Evolutionary conservation across 257 asterid species (phyloP).

Genomic region (Salvia rosmarinus): DNA sequence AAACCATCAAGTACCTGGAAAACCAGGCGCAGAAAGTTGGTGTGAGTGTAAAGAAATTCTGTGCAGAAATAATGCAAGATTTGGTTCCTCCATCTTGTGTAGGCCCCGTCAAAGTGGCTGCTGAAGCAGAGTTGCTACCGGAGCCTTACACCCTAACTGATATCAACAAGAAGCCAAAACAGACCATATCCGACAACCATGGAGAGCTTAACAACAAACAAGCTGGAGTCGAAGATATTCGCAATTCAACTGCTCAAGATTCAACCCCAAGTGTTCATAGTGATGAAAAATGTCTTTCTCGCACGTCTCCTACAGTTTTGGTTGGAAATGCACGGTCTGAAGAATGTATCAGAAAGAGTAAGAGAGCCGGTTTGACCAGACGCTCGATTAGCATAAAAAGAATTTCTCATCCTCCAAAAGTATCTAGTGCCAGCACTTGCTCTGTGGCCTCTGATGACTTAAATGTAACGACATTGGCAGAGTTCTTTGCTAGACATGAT

Average conservation of each 20-base stretch:
- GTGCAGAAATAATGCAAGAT: constrained; percentile 77
- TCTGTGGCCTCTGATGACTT: constrained; percentile 28
- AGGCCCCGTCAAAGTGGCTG: constrained; percentile 58
- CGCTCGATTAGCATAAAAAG: constrained; percentile 58
- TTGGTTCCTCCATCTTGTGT: constrained; percentile 48
- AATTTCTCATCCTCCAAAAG: constrained; percentile 25
- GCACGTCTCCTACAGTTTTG: constrained; percentile 25
- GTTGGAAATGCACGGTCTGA: constrained; percentile 37
- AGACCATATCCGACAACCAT: constrained; percentile 34
- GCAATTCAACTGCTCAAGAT: constrained; percentile 34
- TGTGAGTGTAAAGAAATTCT: constrained; percentile 69
- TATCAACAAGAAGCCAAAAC: constrained; percentile 46
- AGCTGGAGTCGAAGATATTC: constrained; percentile 42
- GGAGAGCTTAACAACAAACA: constrained; percentile 31
- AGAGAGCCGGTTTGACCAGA: constrained; percentile 44
- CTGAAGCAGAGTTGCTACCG: constrained; percentile 52
- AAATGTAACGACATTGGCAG: constrained; percentile 25
- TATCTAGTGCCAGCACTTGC: constrained; percentile 23
- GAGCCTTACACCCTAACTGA: constrained; percentile 49
- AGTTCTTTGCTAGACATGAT: constrained; percentile 29
- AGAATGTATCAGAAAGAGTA: constrained; percentile 38
- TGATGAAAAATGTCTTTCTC: constrained; percentile 25
- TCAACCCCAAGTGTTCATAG: constrained; percentile 7
- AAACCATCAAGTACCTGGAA: constrained; percentile 72
- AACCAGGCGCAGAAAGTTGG: constrained; percentile 81